Evolutionary conservation across 2,329 filamentous ascomycete genomes (phyloP), one percentile per base, ranked within the genome.

Genomic region (Sporothrix curviconia): DNA sequence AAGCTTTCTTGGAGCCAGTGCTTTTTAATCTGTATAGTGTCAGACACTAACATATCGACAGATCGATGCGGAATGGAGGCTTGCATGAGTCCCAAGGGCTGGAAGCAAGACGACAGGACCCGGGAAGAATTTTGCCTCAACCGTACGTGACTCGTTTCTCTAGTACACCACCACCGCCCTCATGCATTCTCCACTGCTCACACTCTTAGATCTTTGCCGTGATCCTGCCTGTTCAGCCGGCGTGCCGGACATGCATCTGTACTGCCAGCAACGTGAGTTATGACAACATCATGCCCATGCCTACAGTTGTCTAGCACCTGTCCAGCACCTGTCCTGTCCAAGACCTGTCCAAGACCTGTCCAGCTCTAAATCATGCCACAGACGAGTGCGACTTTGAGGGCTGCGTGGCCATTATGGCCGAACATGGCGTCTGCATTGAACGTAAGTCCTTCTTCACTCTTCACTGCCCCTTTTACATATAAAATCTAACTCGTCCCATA

Each of bases 121-220:
- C 61, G 59, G 7, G 59, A 62, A 22, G 22, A 28, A 1, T 62
- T 39, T 15, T 62, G 61, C 28, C n/a, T 24, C 6, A 57, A 49
- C 12, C 61, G 60, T 61, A 55, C 5, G 60, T 43, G 12, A 1
- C 12, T 7, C 15, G 19, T 17, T n/a, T 14, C 5, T 15, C 6
- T 2, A 4, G 14, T 22, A 11, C 12, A 32, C 40, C 14, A 19
- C 2, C 22, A 28, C 12, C 28, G 3, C 14, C 19, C 7, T 40
- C 36, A 22, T 22, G 7, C 12, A 3, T 40, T 19, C 4, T n/a
- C 7, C n/a, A n/a, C 11, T 11, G 14, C 19, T 44, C 24, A 32
- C 30, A 49, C 5, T n/a, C 37, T 4, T 12, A 61, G 59, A 61
- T 30, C n/a, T 56, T 7, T 61, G 60, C 37, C 51, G 43, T 2